Percentiles rank a stretch among this genome's conserved stretches.
Conservation (phyloP, 2,329 filamentous ascomycete species). For the Phaeosphaeriaceae sp. region DNA sequence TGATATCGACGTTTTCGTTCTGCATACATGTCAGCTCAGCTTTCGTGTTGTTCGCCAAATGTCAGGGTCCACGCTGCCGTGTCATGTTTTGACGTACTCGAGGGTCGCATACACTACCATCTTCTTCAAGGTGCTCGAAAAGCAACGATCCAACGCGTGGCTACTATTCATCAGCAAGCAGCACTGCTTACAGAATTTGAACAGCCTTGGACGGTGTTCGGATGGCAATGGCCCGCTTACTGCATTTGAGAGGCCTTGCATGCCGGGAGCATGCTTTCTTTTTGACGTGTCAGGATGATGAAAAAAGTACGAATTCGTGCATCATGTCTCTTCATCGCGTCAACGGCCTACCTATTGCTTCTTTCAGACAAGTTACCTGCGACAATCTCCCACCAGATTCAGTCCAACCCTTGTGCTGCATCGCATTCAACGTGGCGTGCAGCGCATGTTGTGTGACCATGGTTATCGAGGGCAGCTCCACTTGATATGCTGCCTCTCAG, state of each 20-base stretch:
- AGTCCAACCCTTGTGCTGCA: slow-evolving; percentile 21
- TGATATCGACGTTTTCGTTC: neutral
- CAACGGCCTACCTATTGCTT: slow-evolving; percentile 13
- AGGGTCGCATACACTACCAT: neutral
- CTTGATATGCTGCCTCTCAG: slow-evolving; percentile 12
- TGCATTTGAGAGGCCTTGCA: neutral
- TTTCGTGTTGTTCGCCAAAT: slow-evolving; percentile 1
- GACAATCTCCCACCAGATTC: slow-evolving; percentile 4
- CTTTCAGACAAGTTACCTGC: slow-evolving; percentile 1
- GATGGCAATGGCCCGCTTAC: neutral
- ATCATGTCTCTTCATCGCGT: neutral
- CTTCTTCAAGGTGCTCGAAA: neutral
- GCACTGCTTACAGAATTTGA: too few relatives aligned
- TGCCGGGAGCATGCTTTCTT: neutral
- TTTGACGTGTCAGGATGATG: neutral
- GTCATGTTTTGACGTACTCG: neutral
- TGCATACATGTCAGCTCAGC: neutral
- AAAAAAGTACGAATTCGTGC: neutral
- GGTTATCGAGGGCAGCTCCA: slow-evolving; percentile 1
- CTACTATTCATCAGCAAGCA: neutral
- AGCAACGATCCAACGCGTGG: neutral
- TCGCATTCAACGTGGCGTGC: slow-evolving; percentile 19
- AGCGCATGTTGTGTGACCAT: slow-evolving; percentile 23
- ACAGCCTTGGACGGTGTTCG: neutral
- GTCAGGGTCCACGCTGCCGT: neutral